Evolutionary conservation across 2,329 filamentous ascomycete species (phyloP), one percentile per base, ranked within the genome.

Genomic region (Dissoconium aciculare): DNA sequence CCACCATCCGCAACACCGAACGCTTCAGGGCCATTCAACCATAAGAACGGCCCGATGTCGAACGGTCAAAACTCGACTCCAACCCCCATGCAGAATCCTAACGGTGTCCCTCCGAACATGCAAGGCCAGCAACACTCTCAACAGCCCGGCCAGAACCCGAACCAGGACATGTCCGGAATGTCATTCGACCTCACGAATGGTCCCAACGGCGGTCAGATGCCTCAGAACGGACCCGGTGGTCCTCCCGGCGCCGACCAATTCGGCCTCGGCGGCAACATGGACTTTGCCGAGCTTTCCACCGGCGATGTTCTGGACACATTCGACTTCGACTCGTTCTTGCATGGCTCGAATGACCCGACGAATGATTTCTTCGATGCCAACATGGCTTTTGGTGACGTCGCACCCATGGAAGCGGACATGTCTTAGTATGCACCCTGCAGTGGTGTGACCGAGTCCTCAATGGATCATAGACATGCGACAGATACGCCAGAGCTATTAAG

Each of bases 271-370:
- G n/a, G n/a, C n/a, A n/a, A n/a, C 33, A 54, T 61, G 33, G 54
- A 56, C 32, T 56, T 62, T 37, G 50, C 47, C 28, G 38, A 42
- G 44, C 51, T 61, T 63, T 62, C 62, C 59, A 52, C 67, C 59
- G 34, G 66, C 67, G 62, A 83, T 72, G 66, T 80, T 64, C 60
- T 71, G 60, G 45, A 73, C 59, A 56, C 66, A 66, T 76, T 77
- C 49, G 71, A 77, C 51, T 77, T 77, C 49, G 72, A 76, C 47
- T 70, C 66, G 11, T 77, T 76, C 57, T 57, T 77, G 31, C 71
- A 74, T 44, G 69, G 65, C 15, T 57, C 55, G 24, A 59, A 60
- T 23, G 67, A 67, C 40, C 58, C 46, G 14, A 45, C 41, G 21
- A 50, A 43, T 6, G 53, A 61, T 24, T 41, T 37, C 5, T 55